Evolutionary conservation across 805 yeast species (phyloP), one percentile per base, ranked within the genome.

Genomic region (Pichia membranifaciens): DNA sequence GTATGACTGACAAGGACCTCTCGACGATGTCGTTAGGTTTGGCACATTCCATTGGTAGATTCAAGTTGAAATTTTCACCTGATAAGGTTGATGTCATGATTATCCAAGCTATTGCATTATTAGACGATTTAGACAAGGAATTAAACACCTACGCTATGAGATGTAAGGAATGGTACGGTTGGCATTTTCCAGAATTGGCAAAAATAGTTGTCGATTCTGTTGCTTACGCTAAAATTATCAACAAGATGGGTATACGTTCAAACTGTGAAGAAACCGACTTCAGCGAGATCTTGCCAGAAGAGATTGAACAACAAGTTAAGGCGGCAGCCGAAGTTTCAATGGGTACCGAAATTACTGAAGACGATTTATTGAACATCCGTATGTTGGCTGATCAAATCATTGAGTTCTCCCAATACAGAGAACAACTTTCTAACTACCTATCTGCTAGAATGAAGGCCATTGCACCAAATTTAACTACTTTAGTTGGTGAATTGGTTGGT

Each of bases 171-270:
- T 93, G 99, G 99, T 93, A 93, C 73, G 99, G 99, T 56, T 93
- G 99, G 99, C 99, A 93, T 71, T 93, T 93, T 83, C 99, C 99
- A 35, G 99, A 93, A 71, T 81, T 93, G 81, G 96, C 97, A 61
- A 93, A 93, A 78, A 88, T 91, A 68, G 86, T 93, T 59, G 82
- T 84, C 57, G 99, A 91, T 72, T 90, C 96, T 56, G 91, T 87
- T 59, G 97, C 97, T 41, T 91, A 82, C 69, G 98, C 98, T 52
- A 84, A 95, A 74, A 86, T 89, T 58, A 87, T 93, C 64, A 78
- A 89, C 70, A 76, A 83, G 59, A 89, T 93, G 96, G 98, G 98
- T 58, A 72, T 87, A 59, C 82, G 99, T 75, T 76, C 96, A 47
- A 88, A 87, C 62, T 96, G 96, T 58, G 72, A 87, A 42, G 91